Percentiles rank a stretch among this genome's conserved stretches.
Conservation (phyloP, 2,329 filamentous ascomycete species). For the Hysterium pulicare region DNA sequence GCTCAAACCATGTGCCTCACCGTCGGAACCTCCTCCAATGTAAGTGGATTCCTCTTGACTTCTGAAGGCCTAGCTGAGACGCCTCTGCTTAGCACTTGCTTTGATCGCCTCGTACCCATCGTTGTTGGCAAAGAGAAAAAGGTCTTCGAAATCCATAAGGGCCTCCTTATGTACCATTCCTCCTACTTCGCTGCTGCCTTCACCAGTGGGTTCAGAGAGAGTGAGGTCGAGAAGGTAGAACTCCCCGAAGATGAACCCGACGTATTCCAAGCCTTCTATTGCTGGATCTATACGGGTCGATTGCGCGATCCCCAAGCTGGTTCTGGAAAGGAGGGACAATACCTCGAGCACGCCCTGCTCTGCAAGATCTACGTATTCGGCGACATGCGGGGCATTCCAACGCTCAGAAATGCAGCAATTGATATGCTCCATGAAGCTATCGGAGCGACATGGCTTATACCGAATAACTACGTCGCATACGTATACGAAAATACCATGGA, state of each 20-base stretch:
- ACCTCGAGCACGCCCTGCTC: too few relatives aligned
- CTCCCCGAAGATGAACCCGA: slow-evolving; percentile 10
- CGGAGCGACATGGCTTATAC: slow-evolving; percentile 3
- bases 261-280: slow-evolving; percentile 10
- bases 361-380: slow-evolving; percentile 12
- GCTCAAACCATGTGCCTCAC: too few relatives aligned
- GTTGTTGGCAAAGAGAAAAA: slow-evolving; percentile 8
- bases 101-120: too few relatives aligned
- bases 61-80: too few relatives aligned
- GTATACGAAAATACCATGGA: slow-evolving; percentile 9
- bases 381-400: slow-evolving; percentile 9
- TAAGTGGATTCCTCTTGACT: too few relatives aligned
- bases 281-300: slow-evolving; percentile 13
- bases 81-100: too few relatives aligned
- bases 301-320: too few relatives aligned
- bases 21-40: too few relatives aligned
- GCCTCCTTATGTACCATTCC: slow-evolving; percentile 16
- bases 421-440: slow-evolving; percentile 7
- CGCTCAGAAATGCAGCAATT: slow-evolving; percentile 12
- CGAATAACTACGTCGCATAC: neutral
- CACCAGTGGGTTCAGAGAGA: slow-evolving; percentile 10
- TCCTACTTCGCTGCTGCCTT: slow-evolving; percentile 17
- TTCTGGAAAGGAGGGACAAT: too few relatives aligned
- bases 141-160: slow-evolving; percentile 15
- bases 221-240: slow-evolving; percentile 4